These are phyloP conservation scores for Tephrocybe sp. DNA, from an alignment of 768 basidiomycete species.

Conservation along the genomic window DNA sequence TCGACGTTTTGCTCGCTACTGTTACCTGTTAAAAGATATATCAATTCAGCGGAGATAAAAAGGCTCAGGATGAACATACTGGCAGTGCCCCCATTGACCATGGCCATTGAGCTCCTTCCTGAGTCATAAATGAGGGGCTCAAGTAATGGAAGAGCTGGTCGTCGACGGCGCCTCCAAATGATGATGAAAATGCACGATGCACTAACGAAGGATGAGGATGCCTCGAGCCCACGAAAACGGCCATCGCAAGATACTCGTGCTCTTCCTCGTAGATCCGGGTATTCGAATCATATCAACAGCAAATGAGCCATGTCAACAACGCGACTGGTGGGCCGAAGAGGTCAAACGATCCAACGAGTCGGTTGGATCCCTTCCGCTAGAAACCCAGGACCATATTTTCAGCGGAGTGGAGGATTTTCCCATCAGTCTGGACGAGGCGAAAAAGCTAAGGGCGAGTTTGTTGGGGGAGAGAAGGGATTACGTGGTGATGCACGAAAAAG, in stretches of 20 bases:
- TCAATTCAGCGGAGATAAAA: not conserved
- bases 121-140: not conserved
- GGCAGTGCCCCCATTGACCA: not conserved
- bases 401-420: constrained; percentile 17
- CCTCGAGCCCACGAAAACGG: too few relatives aligned
- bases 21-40: not conserved
- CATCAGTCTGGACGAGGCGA: constrained; percentile 19
- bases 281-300: constrained; percentile 20
- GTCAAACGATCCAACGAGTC: constrained; percentile 4
- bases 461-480: constrained; percentile 23
- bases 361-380: constrained; percentile 17
- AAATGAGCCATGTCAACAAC: constrained; percentile 24
- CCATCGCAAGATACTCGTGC: constrained; percentile 14
- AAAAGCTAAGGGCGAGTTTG: constrained; percentile 17
- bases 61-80: not conserved
- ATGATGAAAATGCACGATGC: not conserved
- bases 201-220: too few relatives aligned
- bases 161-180: not conserved
- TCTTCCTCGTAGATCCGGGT: constrained; percentile 8
- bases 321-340: constrained; percentile 17
- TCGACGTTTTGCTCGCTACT: not conserved
- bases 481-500: constrained; percentile 3
- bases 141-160: not conserved
- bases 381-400: constrained; percentile 15
- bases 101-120: not conserved